A percentile compares a stretch with the other conserved stretches of the same genome.
phyloP scores from a whole-genome alignment of 2,329 filamentous ascomycete species.

The Coniochaeta sp. region DNA sequence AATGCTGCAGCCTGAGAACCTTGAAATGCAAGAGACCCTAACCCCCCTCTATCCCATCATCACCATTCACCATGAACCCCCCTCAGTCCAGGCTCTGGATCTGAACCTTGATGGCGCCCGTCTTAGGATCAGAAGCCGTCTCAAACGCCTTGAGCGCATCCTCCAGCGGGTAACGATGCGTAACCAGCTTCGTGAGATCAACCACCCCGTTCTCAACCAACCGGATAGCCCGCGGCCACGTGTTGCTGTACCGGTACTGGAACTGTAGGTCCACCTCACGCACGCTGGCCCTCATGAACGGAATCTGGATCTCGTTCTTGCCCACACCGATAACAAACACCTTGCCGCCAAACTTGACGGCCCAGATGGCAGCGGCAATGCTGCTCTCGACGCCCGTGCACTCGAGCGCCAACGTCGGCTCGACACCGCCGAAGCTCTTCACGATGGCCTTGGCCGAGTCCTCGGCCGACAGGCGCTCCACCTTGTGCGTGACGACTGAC shows the following conservation, averaged over 20 bases:
- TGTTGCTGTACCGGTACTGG: constrained; percentile 95
- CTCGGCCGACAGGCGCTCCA: constrained; percentile 57
- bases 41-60: no score
- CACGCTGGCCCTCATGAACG: constrained; percentile 88
- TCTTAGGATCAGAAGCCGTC: constrained; percentile 80
- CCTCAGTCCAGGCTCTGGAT: constrained; percentile 63
- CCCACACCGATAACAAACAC: constrained; percentile 96
- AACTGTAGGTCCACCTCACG: constrained; percentile 92
- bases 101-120: constrained; percentile 95
- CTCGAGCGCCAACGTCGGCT: constrained; percentile 77
- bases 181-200: constrained; percentile 74
- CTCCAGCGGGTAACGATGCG: constrained; percentile 79
- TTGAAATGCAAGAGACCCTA: background rate
- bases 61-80: background rate
- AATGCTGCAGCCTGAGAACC: background rate
- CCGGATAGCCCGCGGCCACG: constrained; percentile 88
- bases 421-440: constrained; percentile 64
- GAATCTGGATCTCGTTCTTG: constrained; percentile 89
- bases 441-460: constrained; percentile 65
- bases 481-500: constrained; percentile 71
- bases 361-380: constrained; percentile 79
- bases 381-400: constrained; percentile 93
- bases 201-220: constrained; percentile 79
- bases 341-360: constrained; percentile 89
- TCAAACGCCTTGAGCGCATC: constrained; percentile 86